Percentiles rank a stretch among this genome's conserved stretches.
Conservation (phyloP, 208 protist genomes). For the Kentomonas sorsogonicus region DNA sequence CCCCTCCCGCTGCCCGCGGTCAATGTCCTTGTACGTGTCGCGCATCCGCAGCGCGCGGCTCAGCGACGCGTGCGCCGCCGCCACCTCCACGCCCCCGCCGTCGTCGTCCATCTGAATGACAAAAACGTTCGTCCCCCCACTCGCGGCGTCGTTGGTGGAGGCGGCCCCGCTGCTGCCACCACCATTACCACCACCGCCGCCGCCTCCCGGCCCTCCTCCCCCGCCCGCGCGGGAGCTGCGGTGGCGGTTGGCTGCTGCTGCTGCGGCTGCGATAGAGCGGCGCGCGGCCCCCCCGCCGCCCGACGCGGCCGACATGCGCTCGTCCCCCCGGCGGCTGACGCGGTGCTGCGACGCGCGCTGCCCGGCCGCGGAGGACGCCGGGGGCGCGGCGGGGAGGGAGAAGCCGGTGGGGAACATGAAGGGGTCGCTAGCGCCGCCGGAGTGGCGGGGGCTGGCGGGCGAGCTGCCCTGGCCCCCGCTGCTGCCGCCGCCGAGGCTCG, state of each 20-base stretch:
- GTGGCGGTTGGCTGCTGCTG: not conserved
- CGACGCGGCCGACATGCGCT: not conserved
- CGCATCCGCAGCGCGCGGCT: constrained; percentile 39
- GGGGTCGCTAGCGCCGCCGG: not conserved
- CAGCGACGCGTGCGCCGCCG: constrained; percentile 41
- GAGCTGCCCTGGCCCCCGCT: too few relatives aligned
- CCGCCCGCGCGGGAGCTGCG: not conserved
- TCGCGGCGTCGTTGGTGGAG: not conserved
- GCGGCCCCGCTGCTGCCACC: not conserved
- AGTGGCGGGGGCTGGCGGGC: not conserved
- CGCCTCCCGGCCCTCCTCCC: too few relatives aligned
- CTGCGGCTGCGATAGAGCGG: not conserved
- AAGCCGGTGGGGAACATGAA: not conserved
- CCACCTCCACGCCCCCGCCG: constrained; percentile 76
- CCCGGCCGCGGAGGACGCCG: not conserved
- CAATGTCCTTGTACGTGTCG: constrained; percentile 57
- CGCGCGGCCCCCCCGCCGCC: not conserved
- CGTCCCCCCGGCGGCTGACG: not conserved
- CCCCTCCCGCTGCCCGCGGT: constrained; percentile 56
- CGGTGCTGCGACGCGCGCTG: not conserved
- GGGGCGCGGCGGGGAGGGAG: not conserved
- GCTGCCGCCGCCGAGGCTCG: too few relatives aligned
- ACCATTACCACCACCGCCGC: not conserved
- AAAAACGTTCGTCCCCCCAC: constrained; percentile 28
- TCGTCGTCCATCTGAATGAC: constrained; percentile 61